Evolutionary conservation across 208 protist species (phyloP).

Genomic region (Leishmania tropica): DNA sequence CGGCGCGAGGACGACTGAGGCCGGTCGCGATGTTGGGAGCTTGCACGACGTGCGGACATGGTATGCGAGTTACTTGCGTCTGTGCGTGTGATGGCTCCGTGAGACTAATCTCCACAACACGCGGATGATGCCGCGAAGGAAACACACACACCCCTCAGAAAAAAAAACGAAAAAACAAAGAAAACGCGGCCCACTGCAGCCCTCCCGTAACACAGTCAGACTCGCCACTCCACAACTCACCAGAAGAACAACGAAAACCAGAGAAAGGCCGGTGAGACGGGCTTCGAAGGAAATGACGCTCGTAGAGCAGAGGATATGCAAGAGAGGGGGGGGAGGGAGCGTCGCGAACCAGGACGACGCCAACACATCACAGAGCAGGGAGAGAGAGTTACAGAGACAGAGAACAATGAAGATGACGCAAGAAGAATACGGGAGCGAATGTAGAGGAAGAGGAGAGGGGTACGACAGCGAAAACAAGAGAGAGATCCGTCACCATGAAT

Average conservation of each 20-base stretch:
- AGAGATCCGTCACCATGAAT: constrained; percentile 3
- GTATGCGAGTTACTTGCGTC: background rate
- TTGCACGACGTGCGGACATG: constrained; percentile 17
- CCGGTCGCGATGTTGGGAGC: constrained; percentile 20
- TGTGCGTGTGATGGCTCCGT: background rate
- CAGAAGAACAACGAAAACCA: constrained; percentile 4
- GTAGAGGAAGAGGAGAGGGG: background rate
- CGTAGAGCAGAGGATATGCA: background rate
- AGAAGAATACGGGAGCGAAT: background rate
- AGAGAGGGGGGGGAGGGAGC: background rate
- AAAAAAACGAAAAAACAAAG: background rate
- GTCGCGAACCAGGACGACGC: background rate
- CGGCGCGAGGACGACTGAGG: constrained; percentile 15
- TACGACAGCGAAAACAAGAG: background rate
- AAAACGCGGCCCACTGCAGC: background rate
- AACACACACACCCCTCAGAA: background rate
- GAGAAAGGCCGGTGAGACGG: background rate
- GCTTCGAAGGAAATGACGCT: background rate
- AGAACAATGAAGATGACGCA: constrained; percentile 1
- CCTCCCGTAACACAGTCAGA: background rate
- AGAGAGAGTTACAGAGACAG: background rate
- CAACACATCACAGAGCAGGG: background rate
- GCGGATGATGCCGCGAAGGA: background rate
- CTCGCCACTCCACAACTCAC: background rate
- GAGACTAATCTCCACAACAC: background rate